Evolutionary conservation across 2,329 filamentous ascomycete genomes (phyloP).

Genomic region (Alternaria brassicicola): DNA sequence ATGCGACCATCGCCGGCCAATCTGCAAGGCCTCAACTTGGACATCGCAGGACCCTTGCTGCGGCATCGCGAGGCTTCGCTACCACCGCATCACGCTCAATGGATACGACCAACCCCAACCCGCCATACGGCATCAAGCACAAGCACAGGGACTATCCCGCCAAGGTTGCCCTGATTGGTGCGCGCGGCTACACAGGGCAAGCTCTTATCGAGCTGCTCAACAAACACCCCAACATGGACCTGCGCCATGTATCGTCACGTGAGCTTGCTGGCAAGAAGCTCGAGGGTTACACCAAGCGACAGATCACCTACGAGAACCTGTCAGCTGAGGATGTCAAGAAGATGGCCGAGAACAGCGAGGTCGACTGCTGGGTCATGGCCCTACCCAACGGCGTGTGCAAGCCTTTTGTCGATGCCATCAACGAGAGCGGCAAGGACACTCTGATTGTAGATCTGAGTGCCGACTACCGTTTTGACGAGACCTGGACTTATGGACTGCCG

Average conservation of each 20-base stretch:
- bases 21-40: conserved; percentile 34
- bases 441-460: conserved; percentile 94
- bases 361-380: conserved; percentile 98
- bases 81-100: conserved; percentile 53
- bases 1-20: conserved; percentile 57
- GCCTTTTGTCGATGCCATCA: conserved; percentile 88
- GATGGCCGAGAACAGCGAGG: conserved; percentile 81
- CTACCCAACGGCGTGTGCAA: conserved; percentile 94
- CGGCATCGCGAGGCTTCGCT: conserved; percentile 59
- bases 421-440: conserved; percentile 70
- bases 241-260: conserved; percentile 89
- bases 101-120: conserved; percentile 80
- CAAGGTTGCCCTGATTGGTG: conserved; percentile 85
- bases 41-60: conserved; percentile 42
- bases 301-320: conserved; percentile 91
- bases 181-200: conserved; percentile 92
- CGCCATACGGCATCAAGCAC: conserved; percentile 86
- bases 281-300: conserved; percentile 86
- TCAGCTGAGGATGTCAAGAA: conserved; percentile 82
- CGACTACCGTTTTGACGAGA: conserved; percentile 86
- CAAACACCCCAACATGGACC: conserved; percentile 85
- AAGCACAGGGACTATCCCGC: conserved; percentile 79
- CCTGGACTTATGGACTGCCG: conserved; percentile 89
- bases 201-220: conserved; percentile 87
- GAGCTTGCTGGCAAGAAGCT: conserved; percentile 87